phyloP scores from a whole-genome alignment of 148 eudicot species.

The Dysphania ambrosioides region DNA sequence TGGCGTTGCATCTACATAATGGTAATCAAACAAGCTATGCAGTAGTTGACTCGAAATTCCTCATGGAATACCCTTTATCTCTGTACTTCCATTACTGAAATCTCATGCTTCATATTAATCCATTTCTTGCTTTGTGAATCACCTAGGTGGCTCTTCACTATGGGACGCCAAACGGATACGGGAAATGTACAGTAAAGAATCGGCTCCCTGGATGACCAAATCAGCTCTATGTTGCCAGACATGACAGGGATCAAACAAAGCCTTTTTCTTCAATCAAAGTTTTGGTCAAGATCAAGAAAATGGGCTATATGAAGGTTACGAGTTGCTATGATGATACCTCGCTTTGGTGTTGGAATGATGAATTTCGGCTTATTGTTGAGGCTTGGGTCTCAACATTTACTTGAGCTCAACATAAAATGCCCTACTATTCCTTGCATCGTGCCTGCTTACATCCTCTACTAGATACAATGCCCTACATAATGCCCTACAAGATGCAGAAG shows the following conservation, averaged over 20 bases:
- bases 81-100: slow-evolving; percentile 28
- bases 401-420: slow-evolving; percentile 21
- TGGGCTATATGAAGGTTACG: slow-evolving; percentile 27
- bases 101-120: slow-evolving; percentile 2
- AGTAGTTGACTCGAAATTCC: slow-evolving; percentile 7
- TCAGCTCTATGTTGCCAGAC: not conserved
- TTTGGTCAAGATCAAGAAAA: slow-evolving; percentile 19
- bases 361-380: slow-evolving; percentile 33
- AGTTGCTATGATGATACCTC: slow-evolving; percentile 17
- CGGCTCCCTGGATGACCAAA: slow-evolving; percentile 16
- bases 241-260: slow-evolving; percentile 5
- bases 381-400: slow-evolving; percentile 25
- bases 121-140: slow-evolving; percentile 27
- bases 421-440: slow-evolving; percentile 13
- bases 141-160: slow-evolving; percentile 30
- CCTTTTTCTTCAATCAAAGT: slow-evolving; percentile 20
- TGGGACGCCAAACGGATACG: slow-evolving; percentile 18
- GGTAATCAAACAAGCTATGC: not conserved
- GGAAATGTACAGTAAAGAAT: slow-evolving; percentile 10
- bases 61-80: slow-evolving; percentile 30
- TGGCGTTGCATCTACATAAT: slow-evolving; percentile 27
- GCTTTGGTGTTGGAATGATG: slow-evolving; percentile 32
- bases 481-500: slow-evolving; percentile 23
- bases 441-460: slow-evolving; percentile 17
- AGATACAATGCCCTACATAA: too few relatives aligned